Percentiles rank a stretch among this genome's conserved stretches.
These are phyloP conservation scores for Termitomyces sp. DNA, from an alignment of 768 basidiomycete genomes.

Conservation along the genomic window DNA sequence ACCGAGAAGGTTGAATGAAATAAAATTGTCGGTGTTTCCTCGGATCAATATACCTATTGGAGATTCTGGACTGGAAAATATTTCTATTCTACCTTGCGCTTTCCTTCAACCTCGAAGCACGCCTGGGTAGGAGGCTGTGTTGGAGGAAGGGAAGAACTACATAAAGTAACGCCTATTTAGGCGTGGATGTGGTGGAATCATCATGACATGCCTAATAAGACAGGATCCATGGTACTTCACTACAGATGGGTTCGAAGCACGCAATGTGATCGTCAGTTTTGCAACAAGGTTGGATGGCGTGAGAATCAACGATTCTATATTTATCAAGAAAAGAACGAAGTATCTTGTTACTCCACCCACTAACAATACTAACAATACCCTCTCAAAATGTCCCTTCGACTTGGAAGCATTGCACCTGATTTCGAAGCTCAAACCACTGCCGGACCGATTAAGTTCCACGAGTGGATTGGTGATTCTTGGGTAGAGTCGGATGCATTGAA, in stretches of 20 bases:
- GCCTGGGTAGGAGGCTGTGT: too few relatives aligned
- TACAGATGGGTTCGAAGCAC: conserved; percentile 30
- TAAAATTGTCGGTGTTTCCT: too few relatives aligned
- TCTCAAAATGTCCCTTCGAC: conserved; percentile 51
- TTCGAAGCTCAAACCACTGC: conserved; percentile 87
- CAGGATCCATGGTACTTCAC: too few relatives aligned
- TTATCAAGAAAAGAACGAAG: neutral
- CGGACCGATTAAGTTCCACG: conserved; percentile 87
- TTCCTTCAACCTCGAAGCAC: too few relatives aligned
- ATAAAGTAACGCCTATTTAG: too few relatives aligned
- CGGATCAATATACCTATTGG: too few relatives aligned
- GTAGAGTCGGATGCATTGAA: conserved; percentile 30
- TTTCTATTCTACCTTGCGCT: too few relatives aligned
- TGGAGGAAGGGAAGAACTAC: too few relatives aligned
- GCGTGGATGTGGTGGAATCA: too few relatives aligned
- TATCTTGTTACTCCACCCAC: neutral
- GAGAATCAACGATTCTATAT: conserved; percentile 56
- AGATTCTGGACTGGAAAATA: too few relatives aligned
- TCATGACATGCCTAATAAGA: too few relatives aligned
- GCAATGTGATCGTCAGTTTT: conserved; percentile 35
- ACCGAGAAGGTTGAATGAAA: too few relatives aligned
- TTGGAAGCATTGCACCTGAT: conserved; percentile 86
- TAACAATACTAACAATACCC: neutral
- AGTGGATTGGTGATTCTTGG: conserved; percentile 89
- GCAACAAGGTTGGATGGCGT: conserved; percentile 28